Percentiles rank a stretch among this genome's conserved stretches.
phyloP scores from a whole-genome alignment of 106 monocot species.

The Amphibolis antarctica region DNA sequence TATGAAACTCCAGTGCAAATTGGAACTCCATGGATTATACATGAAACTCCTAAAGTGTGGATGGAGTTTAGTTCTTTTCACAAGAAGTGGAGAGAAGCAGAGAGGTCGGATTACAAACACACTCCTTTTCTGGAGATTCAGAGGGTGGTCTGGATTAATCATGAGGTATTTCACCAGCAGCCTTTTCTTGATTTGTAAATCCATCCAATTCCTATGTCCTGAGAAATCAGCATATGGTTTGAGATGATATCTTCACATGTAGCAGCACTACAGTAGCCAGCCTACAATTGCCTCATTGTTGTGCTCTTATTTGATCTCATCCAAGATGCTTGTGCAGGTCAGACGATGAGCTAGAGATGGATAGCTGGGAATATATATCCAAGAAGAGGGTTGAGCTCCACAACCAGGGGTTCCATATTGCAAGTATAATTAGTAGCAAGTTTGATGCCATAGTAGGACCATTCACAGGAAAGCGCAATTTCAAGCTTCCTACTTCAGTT shows the following conservation, averaged over 20 bases:
- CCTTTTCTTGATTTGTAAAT: no score
- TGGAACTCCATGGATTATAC: slow-evolving; percentile 15
- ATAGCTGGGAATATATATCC: slow-evolving; percentile 30
- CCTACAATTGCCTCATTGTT: neutral
- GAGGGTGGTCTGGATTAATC: slow-evolving; percentile 24
- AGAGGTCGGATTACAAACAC: slow-evolving; percentile 6
- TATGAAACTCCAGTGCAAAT: neutral
- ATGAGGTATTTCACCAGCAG: slow-evolving; percentile 13
- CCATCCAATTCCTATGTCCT: no score
- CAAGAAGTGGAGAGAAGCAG: slow-evolving; percentile 13
- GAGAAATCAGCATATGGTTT: neutral
- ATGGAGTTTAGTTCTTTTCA: slow-evolving; percentile 26
- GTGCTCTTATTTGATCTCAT: neutral
- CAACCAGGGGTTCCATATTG: slow-evolving; percentile 16
- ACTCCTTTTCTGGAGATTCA: slow-evolving; percentile 18
- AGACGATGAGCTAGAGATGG: slow-evolving; percentile 18
- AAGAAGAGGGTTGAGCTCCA: slow-evolving; percentile 15
- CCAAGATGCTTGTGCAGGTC: slow-evolving; percentile 12
- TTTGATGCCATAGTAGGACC: slow-evolving; percentile 28
- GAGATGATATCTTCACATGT: neutral
- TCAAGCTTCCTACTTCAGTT: slow-evolving; percentile 20
- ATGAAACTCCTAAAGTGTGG: slow-evolving; percentile 22
- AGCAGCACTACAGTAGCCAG: no score
- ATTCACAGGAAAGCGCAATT: slow-evolving; percentile 20
- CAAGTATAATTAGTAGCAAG: slow-evolving; percentile 28